Conservation (phyloP, 768 basidiomycete genomes). For the Boletus subparvulus region DNA sequence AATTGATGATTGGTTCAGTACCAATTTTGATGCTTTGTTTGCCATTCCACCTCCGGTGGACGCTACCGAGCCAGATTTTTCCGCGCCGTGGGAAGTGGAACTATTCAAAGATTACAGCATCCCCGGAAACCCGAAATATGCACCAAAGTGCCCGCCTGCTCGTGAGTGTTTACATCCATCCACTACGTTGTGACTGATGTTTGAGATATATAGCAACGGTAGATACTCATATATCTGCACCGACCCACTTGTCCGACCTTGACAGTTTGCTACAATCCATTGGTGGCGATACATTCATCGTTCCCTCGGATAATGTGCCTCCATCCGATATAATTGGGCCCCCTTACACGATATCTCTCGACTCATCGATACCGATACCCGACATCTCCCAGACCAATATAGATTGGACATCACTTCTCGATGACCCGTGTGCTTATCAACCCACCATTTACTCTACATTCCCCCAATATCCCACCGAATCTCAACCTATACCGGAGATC, state of each 20-base stretch:
- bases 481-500: conserved; percentile 20
- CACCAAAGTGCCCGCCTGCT: background rate
- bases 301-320: background rate
- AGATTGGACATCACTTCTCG: conserved; percentile 21
- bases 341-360: background rate
- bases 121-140: background rate
- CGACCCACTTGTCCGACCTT: background rate
- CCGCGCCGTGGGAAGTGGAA: conserved; percentile 33
- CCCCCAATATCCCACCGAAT: background rate
- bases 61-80: conserved; percentile 25
- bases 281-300: background rate
- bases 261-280: conserved; percentile 12
- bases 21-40: conserved; percentile 26
- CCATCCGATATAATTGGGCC: background rate
- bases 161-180: conserved; percentile 2
- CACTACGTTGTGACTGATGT: background rate
- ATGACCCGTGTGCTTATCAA: background rate
- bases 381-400: background rate
- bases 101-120: conserved; percentile 32
- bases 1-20: conserved; percentile 39
- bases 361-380: background rate
- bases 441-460: background rate
- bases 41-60: conserved; percentile 28
- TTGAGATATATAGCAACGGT: background rate
- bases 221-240: background rate